Evolutionary conservation across 148 eudicot species (phyloP), one percentile per base, ranked within the genome.

Genomic region (Agrostemma githago): DNA sequence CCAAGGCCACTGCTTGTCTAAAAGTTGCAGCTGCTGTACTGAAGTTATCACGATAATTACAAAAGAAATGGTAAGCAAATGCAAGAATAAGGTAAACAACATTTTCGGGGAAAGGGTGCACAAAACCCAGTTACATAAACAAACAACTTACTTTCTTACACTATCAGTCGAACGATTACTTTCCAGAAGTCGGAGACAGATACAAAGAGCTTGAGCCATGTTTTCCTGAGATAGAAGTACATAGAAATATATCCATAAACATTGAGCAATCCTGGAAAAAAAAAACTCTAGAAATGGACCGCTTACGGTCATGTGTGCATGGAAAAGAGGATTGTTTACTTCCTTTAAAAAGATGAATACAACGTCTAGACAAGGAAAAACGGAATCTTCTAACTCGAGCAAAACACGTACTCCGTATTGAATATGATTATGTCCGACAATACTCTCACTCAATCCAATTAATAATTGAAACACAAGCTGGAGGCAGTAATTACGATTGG

Each of bases 1-100:
- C 84, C 82, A 95, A 83, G 53, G 99, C 99, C 77, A 92, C 99
- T 63, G 99, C 92, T 85, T 95, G 99, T 76, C 99, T 89, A 84
- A 95, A 95, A 64, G 99, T 95, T 62, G 99, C 99, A 76, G 97
- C 99, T 73, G 99, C 99, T 78, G 99, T 95, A 75, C 99, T 95
- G 89, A 69, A 85, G 60, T 59, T 79, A 84, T 34, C 42, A 65
- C 62, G n/a, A 77, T 74, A 71, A 61, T 58, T 57, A 78, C 26
- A 16, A 3, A 26, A 74, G 17, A 51, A 26, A 53, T 41, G 17
- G 17, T 69, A 48, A 72, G 41, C 68, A 42, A 41, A 66, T 53
- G 65, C 42, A 10, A 9, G 12, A 65, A 60, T 62, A 71, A 39
- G 53, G 4, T 40, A 39, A 75, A 64, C 1, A 34, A 11, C 53